Evolutionary conservation across 805 yeast species (phyloP), one percentile per base, ranked within the genome.

Genomic region (Pichia insulana): DNA sequence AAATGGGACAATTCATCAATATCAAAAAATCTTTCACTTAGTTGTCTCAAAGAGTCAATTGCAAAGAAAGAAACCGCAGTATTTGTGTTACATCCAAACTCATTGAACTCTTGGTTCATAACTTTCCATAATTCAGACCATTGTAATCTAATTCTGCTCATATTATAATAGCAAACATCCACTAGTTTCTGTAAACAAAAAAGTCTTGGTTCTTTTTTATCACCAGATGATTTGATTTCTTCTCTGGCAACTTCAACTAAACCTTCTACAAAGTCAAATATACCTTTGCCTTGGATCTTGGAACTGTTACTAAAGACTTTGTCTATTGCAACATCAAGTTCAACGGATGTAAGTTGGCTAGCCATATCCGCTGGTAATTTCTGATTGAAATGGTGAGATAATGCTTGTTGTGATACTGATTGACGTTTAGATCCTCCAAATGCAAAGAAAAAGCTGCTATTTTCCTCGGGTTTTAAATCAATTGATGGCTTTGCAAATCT

Each of bases 71-170:
- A 88, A 47, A 92, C 83, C 1, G 79, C 78, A 26, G 72, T 65
- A 55, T 89, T 90, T 32, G 76, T 63, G 57, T 85, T 83, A 45
- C 94, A 80, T 3, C 95, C 95, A 49, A 88, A 89, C 37, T 70
- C 74, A 50, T 86, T 85, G 65, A 92, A 92, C 34, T 85, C 84
- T 44, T 76, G 84, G 13, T 95, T 96, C 84, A 92, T 84, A 9
- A 85, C 83, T 13, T 83, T 76, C 99, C 99, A 92, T 45, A 92
- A 70, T 42, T 86, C 90, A 6, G 95, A 78, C 97, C 98, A 92
- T 63, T 94, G 96, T 47, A 92, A 80, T 61, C 96, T 78, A 53
- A 92, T 89, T 68, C 98, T 83, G 39, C 79, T 79, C 97, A 92
- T 92, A 60, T 94, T 94, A 68, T 94, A 92, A 62, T 92, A 90